Base-by-base conservation (phyloP, 306 rosid genomes). In the Medicago ruthenica region DNA sequence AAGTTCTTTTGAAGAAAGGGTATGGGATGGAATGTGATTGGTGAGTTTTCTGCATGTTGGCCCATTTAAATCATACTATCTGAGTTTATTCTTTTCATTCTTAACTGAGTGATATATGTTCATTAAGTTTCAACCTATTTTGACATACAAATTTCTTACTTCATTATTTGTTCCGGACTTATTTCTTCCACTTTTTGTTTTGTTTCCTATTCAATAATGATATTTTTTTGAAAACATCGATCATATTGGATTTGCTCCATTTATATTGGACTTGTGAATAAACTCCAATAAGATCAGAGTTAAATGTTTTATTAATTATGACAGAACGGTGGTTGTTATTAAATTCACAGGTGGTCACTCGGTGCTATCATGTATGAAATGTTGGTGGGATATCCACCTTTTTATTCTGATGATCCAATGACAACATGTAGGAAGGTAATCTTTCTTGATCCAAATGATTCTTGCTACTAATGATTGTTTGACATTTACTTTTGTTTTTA, bases 311-410 rank as follows among this genome's bases (percentile, higher is more conserved):
- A n/a, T n/a, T n/a, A n/a, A 61, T 80, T 74, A 15, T 68, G 76
- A 76, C 22, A 31, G 37, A 54, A 59, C 55, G 16, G 48, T 79
- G 74, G 74, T 42, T 74, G 60, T 80, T 76, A 34, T 65, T 11
- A 54, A 74, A 81, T 54, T 72, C 50, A 31, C 86, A 92, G 99
- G 99, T 95, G 99, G 99, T 95, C 99, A 53, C 98, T 95, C 77
- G 99, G 99, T 76, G 99, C 99, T 77, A 95, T 95, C 68, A 95
- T 92, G 99, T 95, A 84, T 81, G 99, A 95, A 89, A 95, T 95
- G 99, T 82, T 95, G 31, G 97, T 95, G 55, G 99, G 99, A 15
- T 95, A 88, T 71, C 99, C 99, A 2, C 99, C 99, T 36, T 95
- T 95, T 83, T 95, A 92, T 88, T 95, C 99, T 31, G 99, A 95